Base-by-base conservation (phyloP, 441 rosid species). In the Geranium incanum region DNA sequence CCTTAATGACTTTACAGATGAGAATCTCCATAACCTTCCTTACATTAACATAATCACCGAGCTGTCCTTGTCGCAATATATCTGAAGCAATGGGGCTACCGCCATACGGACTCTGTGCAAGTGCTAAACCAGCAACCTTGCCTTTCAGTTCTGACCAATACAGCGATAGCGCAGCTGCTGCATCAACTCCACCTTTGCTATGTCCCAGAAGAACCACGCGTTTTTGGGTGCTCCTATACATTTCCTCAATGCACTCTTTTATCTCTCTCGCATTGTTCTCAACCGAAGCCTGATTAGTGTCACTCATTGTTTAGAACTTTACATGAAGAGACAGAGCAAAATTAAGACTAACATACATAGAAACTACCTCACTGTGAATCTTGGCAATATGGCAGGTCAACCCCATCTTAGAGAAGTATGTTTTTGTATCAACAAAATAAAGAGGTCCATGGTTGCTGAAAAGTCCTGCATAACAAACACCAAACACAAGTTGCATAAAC, bases 121-220 rank as follows among this genome's bases (percentile, higher is more conserved):
- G 77, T 66, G 81, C 99, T 76, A 95, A 80, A 43, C 97, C 97
- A 66, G 94, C 93, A 67, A 94, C 97, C 83, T 92, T 94, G 76
- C 90, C 97, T 77, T 89, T 90, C 77, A 95, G 82, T 9, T 95
- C 96, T 76, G 96, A 77, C 99, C 97, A 95, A 78, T 92, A 88
- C 59, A 95, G 80, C 15, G 99, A 90, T 67, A 92, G 74, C 72
- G 99, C 96, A 79, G 97, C 98, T 0, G 98, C 99, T 57, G 95
- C 84, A 80, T 95, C 99, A 72, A 90, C 85, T 67, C 99, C 99
- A 70, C 99, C 98, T 90, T 95, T 95, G 85, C 99, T 92, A 83
- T 95, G 99, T 59, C 99, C 98, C 69, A 95, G 87, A 78, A 95
- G 87, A 81, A 95, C 78, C 74, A 95, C 93, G 39, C 88, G 87